Conservation (phyloP, 331 rosid genomes). For the Prunus yedoensis region DNA sequence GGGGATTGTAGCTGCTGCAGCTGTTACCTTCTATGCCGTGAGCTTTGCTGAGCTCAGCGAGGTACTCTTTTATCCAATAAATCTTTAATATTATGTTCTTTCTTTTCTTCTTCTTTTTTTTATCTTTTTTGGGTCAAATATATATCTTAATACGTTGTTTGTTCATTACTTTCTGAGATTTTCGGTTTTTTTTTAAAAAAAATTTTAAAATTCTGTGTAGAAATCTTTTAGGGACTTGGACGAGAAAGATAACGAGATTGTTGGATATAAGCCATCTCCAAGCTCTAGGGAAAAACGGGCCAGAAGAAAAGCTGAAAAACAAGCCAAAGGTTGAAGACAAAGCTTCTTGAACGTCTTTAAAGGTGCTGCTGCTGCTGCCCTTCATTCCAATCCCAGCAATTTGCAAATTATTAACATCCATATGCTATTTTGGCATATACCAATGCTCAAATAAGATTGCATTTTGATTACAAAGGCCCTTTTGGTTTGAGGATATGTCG, state of each 20-base stretch:
- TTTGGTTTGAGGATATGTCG: too few relatives aligned
- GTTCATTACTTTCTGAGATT: not conserved
- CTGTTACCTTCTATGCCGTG: conserved; percentile 47
- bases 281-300: conserved; percentile 43
- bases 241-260: conserved; percentile 27
- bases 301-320: conserved; percentile 44
- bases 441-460: too few relatives aligned
- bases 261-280: conserved; percentile 32
- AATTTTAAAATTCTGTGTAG: conserved; percentile 17
- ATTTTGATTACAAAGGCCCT: not conserved
- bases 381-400: too few relatives aligned
- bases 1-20: conserved; percentile 47
- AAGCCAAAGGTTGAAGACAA: conserved; percentile 21
- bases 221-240: conserved; percentile 45
- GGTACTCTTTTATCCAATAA: conserved; percentile 10
- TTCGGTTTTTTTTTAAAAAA: too few relatives aligned
- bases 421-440: too few relatives aligned
- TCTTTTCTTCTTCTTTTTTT: not conserved
- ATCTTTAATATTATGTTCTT: not conserved
- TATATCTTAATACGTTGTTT: not conserved
- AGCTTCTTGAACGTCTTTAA: not conserved
- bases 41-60: conserved; percentile 50
- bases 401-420: too few relatives aligned
- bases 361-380: too few relatives aligned
- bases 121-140: not conserved